Conservation (phyloP, 2,329 filamentous ascomycete genomes). For the Xylariaceae sp. region DNA sequence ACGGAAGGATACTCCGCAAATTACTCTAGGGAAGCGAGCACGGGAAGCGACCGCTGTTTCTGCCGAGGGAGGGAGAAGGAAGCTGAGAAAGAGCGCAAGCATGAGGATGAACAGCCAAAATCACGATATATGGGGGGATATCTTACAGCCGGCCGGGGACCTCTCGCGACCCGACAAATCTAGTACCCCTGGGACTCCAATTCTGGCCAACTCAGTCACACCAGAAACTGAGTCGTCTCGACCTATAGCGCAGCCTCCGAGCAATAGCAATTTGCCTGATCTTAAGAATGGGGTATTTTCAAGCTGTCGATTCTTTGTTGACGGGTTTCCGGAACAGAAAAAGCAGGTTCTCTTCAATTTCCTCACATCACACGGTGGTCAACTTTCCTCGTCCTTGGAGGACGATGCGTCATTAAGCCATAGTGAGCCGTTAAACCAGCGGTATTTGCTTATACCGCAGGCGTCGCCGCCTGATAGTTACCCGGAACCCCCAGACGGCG, state of each 20-base stretch:
- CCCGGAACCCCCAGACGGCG: conserved; percentile 38
- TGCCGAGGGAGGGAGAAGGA: conserved; percentile 62
- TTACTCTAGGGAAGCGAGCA: conserved; percentile 54
- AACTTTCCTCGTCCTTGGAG: conserved; percentile 41
- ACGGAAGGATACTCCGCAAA: conserved; percentile 45
- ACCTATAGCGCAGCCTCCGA: neutral
- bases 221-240: conserved; percentile 5
- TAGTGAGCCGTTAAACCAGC: conserved; percentile 33
- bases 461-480: conserved; percentile 44
- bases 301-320: conserved; percentile 54
- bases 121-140: conserved; percentile 85
- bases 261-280: conserved; percentile 21
- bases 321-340: conserved; percentile 54
- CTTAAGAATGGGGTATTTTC: conserved; percentile 46
- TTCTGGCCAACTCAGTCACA: conserved; percentile 3
- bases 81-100: conserved; percentile 83
- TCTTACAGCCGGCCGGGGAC: conserved; percentile 46
- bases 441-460: conserved; percentile 55
- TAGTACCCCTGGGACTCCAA: conserved; percentile 13
- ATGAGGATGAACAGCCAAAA: conserved; percentile 75
- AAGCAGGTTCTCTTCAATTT: conserved; percentile 46
- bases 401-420: conserved; percentile 35
- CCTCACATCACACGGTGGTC: conserved; percentile 46
- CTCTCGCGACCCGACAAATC: conserved; percentile 21
- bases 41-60: conserved; percentile 46